Percentiles rank a stretch among this genome's conserved stretches.
These are phyloP conservation scores for Daldinia caldariorum DNA, from an alignment of 495 filamentous ascomycete species.

Conservation along the genomic window DNA sequence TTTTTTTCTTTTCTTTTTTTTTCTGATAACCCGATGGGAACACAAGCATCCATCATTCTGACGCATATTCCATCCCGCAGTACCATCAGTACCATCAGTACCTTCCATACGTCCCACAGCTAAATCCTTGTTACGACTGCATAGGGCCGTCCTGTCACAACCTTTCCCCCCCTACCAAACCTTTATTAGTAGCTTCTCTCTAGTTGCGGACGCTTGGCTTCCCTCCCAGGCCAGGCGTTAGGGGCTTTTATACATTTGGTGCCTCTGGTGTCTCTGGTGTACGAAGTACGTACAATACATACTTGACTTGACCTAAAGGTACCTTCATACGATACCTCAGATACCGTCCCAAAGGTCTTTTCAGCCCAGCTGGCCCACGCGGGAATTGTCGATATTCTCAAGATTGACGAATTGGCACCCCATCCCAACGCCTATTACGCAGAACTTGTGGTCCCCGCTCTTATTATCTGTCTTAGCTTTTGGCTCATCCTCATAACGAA, in stretches of 20 bases:
- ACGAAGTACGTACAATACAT: conserved; percentile 9
- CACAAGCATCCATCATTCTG: conserved; percentile 40
- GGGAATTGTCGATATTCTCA: conserved; percentile 33
- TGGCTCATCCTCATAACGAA: conserved; percentile 37
- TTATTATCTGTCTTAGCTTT: conserved; percentile 33
- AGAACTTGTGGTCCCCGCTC: conserved; percentile 35
- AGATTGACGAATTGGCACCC: conserved; percentile 34
- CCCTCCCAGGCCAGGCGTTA: conserved; percentile 21
- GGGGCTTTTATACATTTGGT: conserved; percentile 18
- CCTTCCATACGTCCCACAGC: conserved; percentile 40
- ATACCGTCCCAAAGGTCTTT: not conserved
- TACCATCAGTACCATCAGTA: conserved; percentile 9
- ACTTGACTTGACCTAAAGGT: not conserved
- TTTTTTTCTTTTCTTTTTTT: conserved; percentile 6
- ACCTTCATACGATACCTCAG: not conserved
- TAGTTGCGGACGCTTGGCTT: conserved; percentile 31
- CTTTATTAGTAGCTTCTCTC: conserved; percentile 19
- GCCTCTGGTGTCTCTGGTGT: not conserved
- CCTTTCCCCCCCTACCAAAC: conserved; percentile 23
- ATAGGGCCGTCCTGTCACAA: conserved; percentile 45
- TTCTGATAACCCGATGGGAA: conserved; percentile 33
- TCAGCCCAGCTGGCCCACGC: conserved; percentile 30
- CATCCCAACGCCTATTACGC: conserved; percentile 14
- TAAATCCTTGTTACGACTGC: conserved; percentile 44
- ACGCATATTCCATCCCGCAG: conserved; percentile 38